Percentiles rank a stretch among this genome's conserved stretches.
These are phyloP conservation scores for Simmondsia chinensis DNA, from an alignment of 148 eudicot species.

Conservation along the genomic window DNA sequence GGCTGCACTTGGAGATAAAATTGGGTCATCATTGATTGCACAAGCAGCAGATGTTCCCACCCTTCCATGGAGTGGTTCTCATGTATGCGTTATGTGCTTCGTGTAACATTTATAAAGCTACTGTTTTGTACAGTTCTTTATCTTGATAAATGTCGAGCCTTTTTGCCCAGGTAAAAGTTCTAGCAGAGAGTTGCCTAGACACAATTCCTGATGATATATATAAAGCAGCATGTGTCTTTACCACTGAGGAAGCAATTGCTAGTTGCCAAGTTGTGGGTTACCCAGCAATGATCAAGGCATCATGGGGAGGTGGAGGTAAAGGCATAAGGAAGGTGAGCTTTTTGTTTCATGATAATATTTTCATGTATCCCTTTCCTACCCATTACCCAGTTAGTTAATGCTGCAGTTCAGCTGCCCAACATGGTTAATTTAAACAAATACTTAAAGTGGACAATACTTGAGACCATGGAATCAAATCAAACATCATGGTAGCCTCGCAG, in stretches of 20 bases:
- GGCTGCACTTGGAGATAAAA: constrained; percentile 98
- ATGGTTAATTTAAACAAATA: no score
- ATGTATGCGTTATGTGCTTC: constrained; percentile 40
- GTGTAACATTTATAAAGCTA: neutral
- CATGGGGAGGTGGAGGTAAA: constrained; percentile 99
- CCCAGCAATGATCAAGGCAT: constrained; percentile 99
- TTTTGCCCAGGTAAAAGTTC: constrained; percentile 88
- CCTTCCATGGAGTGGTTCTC: constrained; percentile 99
- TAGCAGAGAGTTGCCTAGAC: constrained; percentile 63
- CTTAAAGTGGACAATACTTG: no score
- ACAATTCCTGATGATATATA: constrained; percentile 83
- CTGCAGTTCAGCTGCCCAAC: neutral
- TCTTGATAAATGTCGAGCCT: constrained; percentile 6
- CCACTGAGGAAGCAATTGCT: constrained; percentile 89
- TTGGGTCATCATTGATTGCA: constrained; percentile 96
- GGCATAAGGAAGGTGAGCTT: constrained; percentile 94
- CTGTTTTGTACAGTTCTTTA: neutral
- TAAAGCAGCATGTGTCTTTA: constrained; percentile 77
- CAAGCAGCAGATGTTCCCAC: constrained; percentile 99
- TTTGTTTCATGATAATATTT: neutral
- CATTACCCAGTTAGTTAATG: neutral
- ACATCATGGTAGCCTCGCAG: no score
- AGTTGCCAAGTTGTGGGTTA: constrained; percentile 96
- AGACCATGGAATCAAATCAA: no score
- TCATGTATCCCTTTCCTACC: neutral